Base-by-base conservation (phyloP, 2,329 filamentous ascomycete species). In the Penicillium janthinellum region DNA sequence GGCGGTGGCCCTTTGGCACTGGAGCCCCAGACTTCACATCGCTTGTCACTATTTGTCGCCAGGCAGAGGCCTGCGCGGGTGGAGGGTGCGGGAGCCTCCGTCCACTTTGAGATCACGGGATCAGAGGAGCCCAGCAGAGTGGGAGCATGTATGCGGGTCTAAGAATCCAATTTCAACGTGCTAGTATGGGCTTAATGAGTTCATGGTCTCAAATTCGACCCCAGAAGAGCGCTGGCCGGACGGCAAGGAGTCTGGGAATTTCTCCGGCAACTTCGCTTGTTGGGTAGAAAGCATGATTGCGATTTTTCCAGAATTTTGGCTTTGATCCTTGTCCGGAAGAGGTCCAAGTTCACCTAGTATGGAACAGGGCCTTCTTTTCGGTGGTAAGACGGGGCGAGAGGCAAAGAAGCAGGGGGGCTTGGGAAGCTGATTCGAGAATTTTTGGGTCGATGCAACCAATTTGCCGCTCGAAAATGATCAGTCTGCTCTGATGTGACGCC, bases 91-190 rank as follows among this genome's bases (percentile, higher is more conserved):
- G 70, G 70, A 69, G 67, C 61, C 67, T 69, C 70, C 69, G 70
- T 73, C 68, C 54, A 68, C 66, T 69, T 68, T 70, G 64, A 60
- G 66, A 72, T 77, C 76, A 78, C 75, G 74, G 73, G 76, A 78
- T 67, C 64, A 65, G 60, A 70, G 59, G 64, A 68, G 70, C 73
- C 75, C 75, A 69, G 64, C 66, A 64, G 67, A 61, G 65, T 74
- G 76, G 67, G 74, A 71, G 64, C 65, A 58, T 68, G 66, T 68
- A 75, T 70, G 71, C 71, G 72, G 71, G 74, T 71, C 70, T 59
- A 48, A 58, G 62, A 77, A 75, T 75, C 65, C 73, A 76, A 77
- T 72, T 74, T 70, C 66, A 75, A 77, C 75, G 71, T 78, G 73
- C 63, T 64, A 62, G 57, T 41, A 66, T 37, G 48, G 28, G 51